Evolutionary conservation across 768 basidiomycete genomes (phyloP), one percentile per base, ranked within the genome.

Genomic region (Tulasnella sp.): DNA sequence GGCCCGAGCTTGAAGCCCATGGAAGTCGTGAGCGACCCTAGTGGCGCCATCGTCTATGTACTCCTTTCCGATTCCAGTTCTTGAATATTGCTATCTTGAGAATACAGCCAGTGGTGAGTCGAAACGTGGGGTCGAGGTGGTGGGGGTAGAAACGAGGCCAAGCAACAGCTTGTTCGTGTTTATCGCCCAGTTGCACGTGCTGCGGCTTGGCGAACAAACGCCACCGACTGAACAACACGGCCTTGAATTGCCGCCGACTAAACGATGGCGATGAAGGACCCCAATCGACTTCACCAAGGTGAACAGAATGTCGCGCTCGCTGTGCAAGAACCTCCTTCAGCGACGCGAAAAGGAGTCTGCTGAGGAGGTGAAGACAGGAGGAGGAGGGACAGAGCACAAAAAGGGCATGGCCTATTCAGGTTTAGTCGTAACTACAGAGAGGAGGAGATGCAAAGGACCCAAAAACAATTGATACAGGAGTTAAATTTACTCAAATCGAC

Each of bases 1-100:
- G 81, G 81, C 18, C 81, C 81, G 34, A 82, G 79, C 42, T 78
- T 80, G 58, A 80, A 37, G 44, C 79, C 76, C 42, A 82, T 76
- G 44, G 50, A 31, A 14, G 81, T 77, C 76, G 76, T 34, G 54
- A 48, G 46, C 34, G 76, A 60, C 46, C 64, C 64, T 11, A 69
- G 64, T 69, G 64, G 64, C 64, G 64, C 64, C 64, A 69, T 69
- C 28, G 3, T 34, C 64, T 69, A 28, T 69, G 34, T 69, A 69
- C 12, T 69, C 28, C 31, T 11, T 69, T 69, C 64, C 24, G 5
- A 54, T 69, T 28, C 34, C 64, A 28, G 34, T 24, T 28, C 7
- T 7, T 64, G 3, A 64, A 8, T 69, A 37, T 69, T 22, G 31
- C 64, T 69, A 69, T 37, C 34, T 37, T 28, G 64, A 7, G 6